phyloP scores from a whole-genome alignment of 306 rosid genomes.

The Vicia faba region DNA sequence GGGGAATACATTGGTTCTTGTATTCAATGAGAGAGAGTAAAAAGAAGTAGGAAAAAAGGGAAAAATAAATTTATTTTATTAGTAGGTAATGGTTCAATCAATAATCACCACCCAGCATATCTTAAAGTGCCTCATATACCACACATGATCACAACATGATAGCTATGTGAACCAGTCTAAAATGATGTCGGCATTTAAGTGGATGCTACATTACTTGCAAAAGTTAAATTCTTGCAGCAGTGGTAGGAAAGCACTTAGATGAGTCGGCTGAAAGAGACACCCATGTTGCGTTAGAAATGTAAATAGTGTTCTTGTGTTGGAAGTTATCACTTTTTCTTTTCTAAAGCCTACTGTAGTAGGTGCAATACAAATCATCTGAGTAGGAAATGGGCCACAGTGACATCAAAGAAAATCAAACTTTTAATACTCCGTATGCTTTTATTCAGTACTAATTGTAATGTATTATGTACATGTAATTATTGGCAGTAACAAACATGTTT shows the following conservation, averaged over 20 bases:
- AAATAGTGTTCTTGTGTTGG: neutral
- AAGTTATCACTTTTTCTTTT: conserved; percentile 4
- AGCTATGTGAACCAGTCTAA: conserved; percentile 6
- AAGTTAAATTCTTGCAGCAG: neutral
- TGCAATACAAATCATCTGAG: conserved; percentile 7
- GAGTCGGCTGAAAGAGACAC: conserved; percentile 28
- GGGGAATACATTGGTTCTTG: neutral
- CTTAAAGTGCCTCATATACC: conserved; percentile 23
- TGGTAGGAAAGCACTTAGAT: conserved; percentile 25
- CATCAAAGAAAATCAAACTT: conserved; percentile 4
- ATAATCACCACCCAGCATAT: conserved; percentile 1
- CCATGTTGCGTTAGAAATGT: neutral
- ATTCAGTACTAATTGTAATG: neutral
- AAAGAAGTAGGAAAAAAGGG: neutral
- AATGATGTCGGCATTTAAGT: conserved; percentile 10
- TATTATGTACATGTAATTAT: neutral
- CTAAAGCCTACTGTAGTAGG: neutral
- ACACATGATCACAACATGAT: conserved; percentile 19
- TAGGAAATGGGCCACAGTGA: conserved; percentile 5
- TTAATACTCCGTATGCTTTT: neutral
- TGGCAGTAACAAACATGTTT: neutral
- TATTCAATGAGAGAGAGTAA: neutral
- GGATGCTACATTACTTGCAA: conserved; percentile 6
- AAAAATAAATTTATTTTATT: neutral
- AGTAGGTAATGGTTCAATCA: conserved; percentile 1